Evolutionary conservation across 495 filamentous ascomycete species (phyloP), one percentile per base, ranked within the genome.

Genomic region (Mytilinidion resinicola): DNA sequence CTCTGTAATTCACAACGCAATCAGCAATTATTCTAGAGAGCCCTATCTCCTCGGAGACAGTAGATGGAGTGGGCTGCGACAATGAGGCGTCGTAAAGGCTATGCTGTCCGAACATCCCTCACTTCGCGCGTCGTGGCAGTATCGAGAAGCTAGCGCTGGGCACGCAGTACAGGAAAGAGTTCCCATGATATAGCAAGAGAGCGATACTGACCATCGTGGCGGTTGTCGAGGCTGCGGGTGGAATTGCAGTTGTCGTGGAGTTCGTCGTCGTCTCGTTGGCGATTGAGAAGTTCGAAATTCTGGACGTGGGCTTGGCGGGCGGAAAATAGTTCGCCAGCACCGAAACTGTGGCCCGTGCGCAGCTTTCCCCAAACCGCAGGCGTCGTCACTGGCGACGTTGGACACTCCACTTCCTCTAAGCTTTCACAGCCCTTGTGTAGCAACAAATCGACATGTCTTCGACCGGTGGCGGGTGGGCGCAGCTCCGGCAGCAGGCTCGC

Each of bases 401-500:
- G 5, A 42, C 25, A 17, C 19, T 35, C 33, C 10, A 10, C 15
- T 21, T 46, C 14, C 46, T 34, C 14, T 20, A 50, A 0, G 3
- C 17, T 35, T 47, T 15, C 9, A 52, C 8, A 42, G 25, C 3
- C n/a, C n/a, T 30, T 6, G 25, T 6, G 25, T 6, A 30, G 25
- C 25, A 30, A 30, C 25, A 49, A 49, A 4, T 25, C 14, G 42
- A 46, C 15, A 93, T 93, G 89, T 81, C 89, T 35, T 79, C 89
- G 49, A 87, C 88, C 21, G 82, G 88, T 61, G 87, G 85, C 55
- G 91, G 90, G 70, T 98, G 93, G 93, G 85, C 90, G 61, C 93
- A 96, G 76, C 83, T 98, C 54, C 87, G 93, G 63, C 90, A 96
- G 73, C 93, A 97, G 73, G 89, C 91, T 52, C 80, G 95, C 63